Evolutionary conservation across 2,329 filamentous ascomycete genomes (phyloP).

Genomic region (Cucurbitaria berberidis): DNA sequence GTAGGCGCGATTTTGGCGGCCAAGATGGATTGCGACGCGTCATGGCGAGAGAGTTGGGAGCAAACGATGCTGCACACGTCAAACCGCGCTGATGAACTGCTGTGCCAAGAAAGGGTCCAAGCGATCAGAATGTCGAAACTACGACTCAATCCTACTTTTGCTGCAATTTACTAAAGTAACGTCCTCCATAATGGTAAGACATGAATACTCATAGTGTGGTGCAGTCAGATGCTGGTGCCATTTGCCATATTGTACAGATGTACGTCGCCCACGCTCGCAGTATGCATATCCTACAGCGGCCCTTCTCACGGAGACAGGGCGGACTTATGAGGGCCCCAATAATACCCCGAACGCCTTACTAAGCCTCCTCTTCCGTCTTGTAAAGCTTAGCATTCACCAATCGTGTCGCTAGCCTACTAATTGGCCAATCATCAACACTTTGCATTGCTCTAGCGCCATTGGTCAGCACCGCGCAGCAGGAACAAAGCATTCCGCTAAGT

Average conservation of each 20-base stretch:
- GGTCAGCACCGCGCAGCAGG: background rate
- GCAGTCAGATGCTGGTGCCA: too few relatives aligned
- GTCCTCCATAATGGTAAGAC: too few relatives aligned
- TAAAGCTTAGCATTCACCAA: slow-evolving; percentile 13
- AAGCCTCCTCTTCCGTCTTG: slow-evolving; percentile 1
- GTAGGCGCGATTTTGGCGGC: background rate
- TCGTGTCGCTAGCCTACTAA: background rate
- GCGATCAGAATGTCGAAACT: too few relatives aligned
- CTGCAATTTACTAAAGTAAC: too few relatives aligned
- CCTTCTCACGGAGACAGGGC: too few relatives aligned
- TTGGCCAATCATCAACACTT: slow-evolving; percentile 5
- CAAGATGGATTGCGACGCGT: slow-evolving; percentile 1
- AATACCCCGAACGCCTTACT: background rate
- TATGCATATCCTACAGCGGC: too few relatives aligned
- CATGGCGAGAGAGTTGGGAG: slow-evolving; percentile 6
- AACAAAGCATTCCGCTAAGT: background rate
- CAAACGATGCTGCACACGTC: too few relatives aligned
- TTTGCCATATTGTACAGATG: too few relatives aligned
- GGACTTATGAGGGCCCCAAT: too few relatives aligned
- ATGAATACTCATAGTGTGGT: background rate
- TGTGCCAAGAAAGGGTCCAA: too few relatives aligned
- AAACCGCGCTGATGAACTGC: background rate
- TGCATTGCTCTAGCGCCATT: slow-evolving; percentile 1
- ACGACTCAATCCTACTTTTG: background rate
- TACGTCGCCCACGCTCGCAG: too few relatives aligned